Evolutionary conservation across 345 rosid species (phyloP).

Genomic region (Zanthoxylum bungeanum): DNA sequence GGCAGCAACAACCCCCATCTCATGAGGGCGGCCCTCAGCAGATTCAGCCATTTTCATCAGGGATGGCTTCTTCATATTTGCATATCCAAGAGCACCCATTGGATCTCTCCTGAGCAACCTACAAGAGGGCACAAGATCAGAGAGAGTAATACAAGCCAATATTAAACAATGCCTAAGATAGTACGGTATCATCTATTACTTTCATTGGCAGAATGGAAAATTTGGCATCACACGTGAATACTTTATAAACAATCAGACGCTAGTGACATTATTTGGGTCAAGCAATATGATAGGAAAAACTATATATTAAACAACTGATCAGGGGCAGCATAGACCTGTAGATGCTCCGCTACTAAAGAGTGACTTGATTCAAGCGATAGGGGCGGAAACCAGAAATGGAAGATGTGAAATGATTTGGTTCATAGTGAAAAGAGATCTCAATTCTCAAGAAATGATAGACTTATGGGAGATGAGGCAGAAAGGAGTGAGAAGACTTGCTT

Average conservation of each 20-base stretch:
- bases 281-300: neutral
- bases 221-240: neutral
- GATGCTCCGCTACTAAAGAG: neutral
- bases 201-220: neutral
- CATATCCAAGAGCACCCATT: slow-evolving; percentile 96
- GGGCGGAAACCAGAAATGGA: neutral
- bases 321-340: neutral
- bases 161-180: neutral
- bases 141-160: slow-evolving; percentile 5
- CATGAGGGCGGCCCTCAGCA: slow-evolving; percentile 82
- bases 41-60: slow-evolving; percentile 70
- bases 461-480: slow-evolving; percentile 27
- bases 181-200: neutral
- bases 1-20: slow-evolving; percentile 90
- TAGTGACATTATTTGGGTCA: neutral
- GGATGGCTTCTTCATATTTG: slow-evolving; percentile 64
- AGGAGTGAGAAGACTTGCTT: neutral
- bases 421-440: neutral
- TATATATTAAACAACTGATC: neutral
- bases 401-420: neutral
- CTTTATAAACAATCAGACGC: neutral
- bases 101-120: slow-evolving; percentile 98
- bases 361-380: neutral
- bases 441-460: neutral
- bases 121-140: slow-evolving; percentile 20